phyloP scores from a whole-genome alignment of 2,329 filamentous ascomycete genomes.

The Trichophaea hybrida region DNA sequence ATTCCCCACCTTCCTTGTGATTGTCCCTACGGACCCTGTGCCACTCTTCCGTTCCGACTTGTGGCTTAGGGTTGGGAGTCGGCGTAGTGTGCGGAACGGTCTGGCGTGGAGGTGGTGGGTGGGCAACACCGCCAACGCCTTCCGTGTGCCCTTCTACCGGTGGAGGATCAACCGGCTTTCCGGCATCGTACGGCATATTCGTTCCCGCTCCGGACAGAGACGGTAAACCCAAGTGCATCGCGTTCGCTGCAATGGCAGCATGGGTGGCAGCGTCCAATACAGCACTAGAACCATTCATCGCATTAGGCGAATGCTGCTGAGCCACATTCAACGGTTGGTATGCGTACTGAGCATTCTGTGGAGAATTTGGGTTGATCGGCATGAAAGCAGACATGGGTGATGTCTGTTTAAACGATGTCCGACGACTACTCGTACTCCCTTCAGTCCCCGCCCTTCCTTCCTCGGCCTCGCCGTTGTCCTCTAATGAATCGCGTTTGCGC shows the following conservation, averaged over 20 bases:
- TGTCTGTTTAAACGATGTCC: slow-evolving; percentile 22
- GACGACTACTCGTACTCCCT: slow-evolving; percentile 17
- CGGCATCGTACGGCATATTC: neutral
- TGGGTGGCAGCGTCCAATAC: slow-evolving; percentile 17
- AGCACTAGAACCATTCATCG: slow-evolving; percentile 22
- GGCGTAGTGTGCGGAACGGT: slow-evolving; percentile 24
- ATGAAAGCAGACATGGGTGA: slow-evolving; percentile 22
- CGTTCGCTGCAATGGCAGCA: slow-evolving; percentile 18
- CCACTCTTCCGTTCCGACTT: slow-evolving; percentile 95
- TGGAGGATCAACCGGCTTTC: slow-evolving; percentile 18
- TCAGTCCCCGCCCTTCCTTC: slow-evolving; percentile 18
- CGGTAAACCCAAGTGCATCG: slow-evolving; percentile 20
- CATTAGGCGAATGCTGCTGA: slow-evolving; percentile 9
- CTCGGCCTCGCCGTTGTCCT: slow-evolving; percentile 19
- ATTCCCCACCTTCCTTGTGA: slow-evolving; percentile 78
- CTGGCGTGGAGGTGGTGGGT: slow-evolving; percentile 9
- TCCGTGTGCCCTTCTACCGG: slow-evolving; percentile 22
- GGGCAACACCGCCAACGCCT: slow-evolving; percentile 17
- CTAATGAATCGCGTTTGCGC: slow-evolving; percentile 23
- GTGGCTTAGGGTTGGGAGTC: slow-evolving; percentile 52
- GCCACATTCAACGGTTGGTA: slow-evolving; percentile 19
- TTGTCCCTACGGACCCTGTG: slow-evolving; percentile 95
- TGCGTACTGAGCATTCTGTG: slow-evolving; percentile 12
- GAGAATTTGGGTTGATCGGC: slow-evolving; percentile 22
- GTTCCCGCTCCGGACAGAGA: slow-evolving; percentile 14